Evolutionary conservation across 768 basidiomycete genomes (phyloP), one percentile per base, ranked within the genome.

Genomic region (Lactarius akahatsu): DNA sequence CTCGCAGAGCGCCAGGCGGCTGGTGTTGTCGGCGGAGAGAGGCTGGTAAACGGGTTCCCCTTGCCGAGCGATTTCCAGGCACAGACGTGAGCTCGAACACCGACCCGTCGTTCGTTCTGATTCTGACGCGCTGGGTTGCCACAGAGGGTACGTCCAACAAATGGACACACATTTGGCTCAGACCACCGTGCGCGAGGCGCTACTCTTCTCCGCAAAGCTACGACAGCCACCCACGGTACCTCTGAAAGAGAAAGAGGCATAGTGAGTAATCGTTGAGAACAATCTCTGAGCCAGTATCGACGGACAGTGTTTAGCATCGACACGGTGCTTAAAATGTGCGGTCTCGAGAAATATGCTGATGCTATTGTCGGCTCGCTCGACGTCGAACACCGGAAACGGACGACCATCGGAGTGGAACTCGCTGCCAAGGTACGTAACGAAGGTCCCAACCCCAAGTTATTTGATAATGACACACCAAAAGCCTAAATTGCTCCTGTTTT

Each of bases 361-460:
- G 90, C 87, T 6, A 79, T 88, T 71, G 86, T 92, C 8, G 87
- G 86, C 36, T 82, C 85, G 45, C 78, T 90, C 3, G 83, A 85
- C 3, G 83, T 89, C 26, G 90, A 93, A 70, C 84, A 88, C 67
- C 81, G 85, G 58, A 96, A 94, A 77, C 82, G 92, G 9, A 86
- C 91, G 0, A 95, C 92, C 0, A 95, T 95, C 65, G 93, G 85
- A 30, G 92, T 94, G 41, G 92, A 94, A 73, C 80, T 96, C 15
- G 92, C 92, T 56, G 91, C 92, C 6, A 94, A 93, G 74, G 73
- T 77, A 70, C 8, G 61, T 56, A 9, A 5, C 26, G 26, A 5
- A 0, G 32, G 13, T 15, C 3, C 47, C 3, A 2, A 5, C 16
- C 18, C 2, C 8, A 36, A 10, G 32, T 0, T 15, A 28, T 15